Conservation (phyloP, 495 filamentous ascomycete genomes). For the Neurospora africana region DNA sequence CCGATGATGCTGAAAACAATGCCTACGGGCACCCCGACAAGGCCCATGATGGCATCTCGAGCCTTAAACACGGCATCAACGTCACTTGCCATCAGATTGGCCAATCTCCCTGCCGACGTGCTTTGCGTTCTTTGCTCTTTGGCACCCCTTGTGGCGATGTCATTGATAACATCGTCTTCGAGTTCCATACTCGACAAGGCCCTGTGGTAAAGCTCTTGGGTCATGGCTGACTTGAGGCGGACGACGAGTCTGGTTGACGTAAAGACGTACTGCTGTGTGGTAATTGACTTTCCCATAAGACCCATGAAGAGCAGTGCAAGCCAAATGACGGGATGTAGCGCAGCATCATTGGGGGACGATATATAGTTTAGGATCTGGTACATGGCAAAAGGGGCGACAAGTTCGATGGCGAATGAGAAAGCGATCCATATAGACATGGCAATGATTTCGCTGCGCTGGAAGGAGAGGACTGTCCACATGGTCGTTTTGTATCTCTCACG, state of each 20-base stretch:
- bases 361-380: constrained; percentile 34
- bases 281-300: constrained; percentile 29
- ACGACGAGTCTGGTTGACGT: constrained; percentile 36
- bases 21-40: constrained; percentile 26
- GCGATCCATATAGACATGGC: constrained; percentile 29
- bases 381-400: constrained; percentile 35
- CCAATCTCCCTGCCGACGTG: constrained; percentile 36
- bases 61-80: constrained; percentile 33
- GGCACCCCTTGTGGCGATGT: constrained; percentile 15
- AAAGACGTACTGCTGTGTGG: constrained; percentile 41
- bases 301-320: constrained; percentile 35
- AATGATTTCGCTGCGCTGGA: constrained; percentile 27
- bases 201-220: constrained; percentile 41
- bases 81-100: constrained; percentile 43
- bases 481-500: constrained; percentile 31
- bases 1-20: constrained; percentile 27
- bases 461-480: constrained; percentile 28
- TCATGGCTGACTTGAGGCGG: constrained; percentile 35
- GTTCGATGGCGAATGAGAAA: constrained; percentile 25
- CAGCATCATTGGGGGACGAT: constrained; percentile 20
- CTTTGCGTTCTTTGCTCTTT: constrained; percentile 22
- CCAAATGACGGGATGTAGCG: constrained; percentile 34
- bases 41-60: constrained; percentile 30
- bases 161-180: constrained; percentile 29
- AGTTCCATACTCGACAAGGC: constrained; percentile 37